Evolutionary conservation across 176 grass and related monocot genomes (phyloP).

Genomic region (Neostapfia colusana): DNA sequence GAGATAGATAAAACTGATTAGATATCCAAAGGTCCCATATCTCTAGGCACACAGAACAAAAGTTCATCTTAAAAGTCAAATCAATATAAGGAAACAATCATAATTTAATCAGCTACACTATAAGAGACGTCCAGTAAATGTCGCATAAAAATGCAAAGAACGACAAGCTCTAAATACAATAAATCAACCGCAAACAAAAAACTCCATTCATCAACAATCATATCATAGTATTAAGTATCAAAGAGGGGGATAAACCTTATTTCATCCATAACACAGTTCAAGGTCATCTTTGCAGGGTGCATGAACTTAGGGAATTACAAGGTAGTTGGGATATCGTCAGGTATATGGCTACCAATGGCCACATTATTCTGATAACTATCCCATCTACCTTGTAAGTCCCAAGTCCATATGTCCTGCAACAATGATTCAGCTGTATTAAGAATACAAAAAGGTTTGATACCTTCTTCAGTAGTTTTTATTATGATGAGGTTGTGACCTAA

Average conservation of each 20-base stretch:
- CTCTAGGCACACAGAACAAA: conserved; percentile 10
- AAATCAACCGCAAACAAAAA: not conserved
- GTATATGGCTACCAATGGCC: not conserved
- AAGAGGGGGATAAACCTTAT: conserved; percentile 31
- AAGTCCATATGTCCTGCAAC: not conserved
- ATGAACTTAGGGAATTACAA: conserved; percentile 39
- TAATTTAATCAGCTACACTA: not conserved
- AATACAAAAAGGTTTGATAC: not conserved
- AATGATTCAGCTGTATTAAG: not conserved
- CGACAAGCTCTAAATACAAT: no score
- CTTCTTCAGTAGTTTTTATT: not conserved
- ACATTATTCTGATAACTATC: not conserved
- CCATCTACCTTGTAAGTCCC: not conserved
- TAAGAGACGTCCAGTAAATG: not conserved
- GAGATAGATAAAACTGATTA: not conserved
- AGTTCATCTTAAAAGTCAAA: not conserved
- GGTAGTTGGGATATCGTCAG: not conserved
- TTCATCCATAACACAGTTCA: not conserved
- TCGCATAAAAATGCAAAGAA: not conserved
- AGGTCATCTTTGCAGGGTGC: conserved; percentile 42
- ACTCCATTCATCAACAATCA: not conserved
- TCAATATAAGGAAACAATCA: not conserved
- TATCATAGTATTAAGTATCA: not conserved
- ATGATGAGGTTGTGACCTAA: not conserved
- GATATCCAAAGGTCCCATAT: not conserved